phyloP scores from a whole-genome alignment of 1,139 yeast species.

The Hyphopichia khmerensis region DNA sequence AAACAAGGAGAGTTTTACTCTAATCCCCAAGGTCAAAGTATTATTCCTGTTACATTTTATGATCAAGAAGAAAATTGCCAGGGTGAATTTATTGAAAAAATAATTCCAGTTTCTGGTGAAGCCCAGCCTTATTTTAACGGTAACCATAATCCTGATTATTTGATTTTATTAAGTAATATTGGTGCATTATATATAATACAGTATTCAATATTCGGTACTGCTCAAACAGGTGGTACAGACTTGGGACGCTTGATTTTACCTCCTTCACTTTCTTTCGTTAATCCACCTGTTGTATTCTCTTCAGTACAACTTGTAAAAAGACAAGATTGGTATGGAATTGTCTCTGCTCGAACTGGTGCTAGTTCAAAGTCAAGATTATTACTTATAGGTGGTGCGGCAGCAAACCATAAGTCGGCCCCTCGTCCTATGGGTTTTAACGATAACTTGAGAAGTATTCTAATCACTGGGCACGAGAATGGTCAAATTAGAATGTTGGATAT shows the following conservation, averaged over 20 bases:
- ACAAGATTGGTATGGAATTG: constrained; percentile 75
- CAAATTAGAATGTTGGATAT: constrained; percentile 78
- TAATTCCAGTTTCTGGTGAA: constrained; percentile 34
- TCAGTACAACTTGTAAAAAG: constrained; percentile 57
- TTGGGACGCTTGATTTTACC: constrained; percentile 69
- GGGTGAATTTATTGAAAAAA: constrained; percentile 17
- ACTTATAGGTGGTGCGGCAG: constrained; percentile 79
- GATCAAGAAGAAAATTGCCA: constrained; percentile 12
- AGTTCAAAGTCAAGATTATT: constrained; percentile 39
- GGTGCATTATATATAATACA: constrained; percentile 45
- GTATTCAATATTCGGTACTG: constrained; percentile 19
- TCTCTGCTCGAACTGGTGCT: constrained; percentile 41
- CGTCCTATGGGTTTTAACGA: constrained; percentile 57
- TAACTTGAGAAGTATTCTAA: constrained; percentile 55
- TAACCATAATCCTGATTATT: constrained; percentile 62
- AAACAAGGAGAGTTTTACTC: constrained; percentile 79
- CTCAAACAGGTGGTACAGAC: constrained; percentile 52
- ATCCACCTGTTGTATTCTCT: constrained; percentile 67
- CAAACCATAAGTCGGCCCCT: constrained; percentile 29
- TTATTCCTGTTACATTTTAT: constrained; percentile 28
- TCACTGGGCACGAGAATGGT: constrained; percentile 85
- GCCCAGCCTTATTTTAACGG: constrained; percentile 65
- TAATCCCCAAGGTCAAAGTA: constrained; percentile 49
- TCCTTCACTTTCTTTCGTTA: constrained; percentile 72
- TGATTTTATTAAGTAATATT: constrained; percentile 57